These are phyloP conservation scores for Cucurbitaria berberidis DNA, from an alignment of 2,329 filamentous ascomycete genomes.

Conservation along the genomic window DNA sequence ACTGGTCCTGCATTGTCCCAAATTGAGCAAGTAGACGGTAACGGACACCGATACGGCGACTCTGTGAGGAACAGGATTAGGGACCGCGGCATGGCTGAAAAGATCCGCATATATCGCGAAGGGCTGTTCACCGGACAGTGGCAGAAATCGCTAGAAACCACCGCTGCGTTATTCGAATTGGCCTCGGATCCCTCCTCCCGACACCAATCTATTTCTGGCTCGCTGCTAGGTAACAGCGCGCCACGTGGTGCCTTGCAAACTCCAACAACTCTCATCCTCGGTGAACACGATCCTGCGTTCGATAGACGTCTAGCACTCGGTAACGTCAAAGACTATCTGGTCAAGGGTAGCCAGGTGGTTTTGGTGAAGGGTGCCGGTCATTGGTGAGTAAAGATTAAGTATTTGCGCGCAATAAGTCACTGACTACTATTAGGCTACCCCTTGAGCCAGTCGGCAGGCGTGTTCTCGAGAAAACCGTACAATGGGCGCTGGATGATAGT, in stretches of 20 bases:
- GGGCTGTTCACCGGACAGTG: constrained; percentile 54
- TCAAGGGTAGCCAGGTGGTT: constrained; percentile 57
- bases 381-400: constrained; percentile 43
- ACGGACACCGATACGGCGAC: constrained; percentile 46
- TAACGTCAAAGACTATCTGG: constrained; percentile 60
- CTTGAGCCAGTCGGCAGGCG: constrained; percentile 53
- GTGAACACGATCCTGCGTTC: constrained; percentile 59
- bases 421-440: constrained; percentile 35
- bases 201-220: constrained; percentile 30
- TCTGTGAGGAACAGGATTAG: constrained; percentile 50
- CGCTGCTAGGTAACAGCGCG: constrained; percentile 53
- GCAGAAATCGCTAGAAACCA: constrained; percentile 59
- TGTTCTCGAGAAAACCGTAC: constrained; percentile 50
- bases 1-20: constrained; percentile 59
- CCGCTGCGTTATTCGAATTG: constrained; percentile 56
- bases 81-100: constrained; percentile 57
- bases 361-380: constrained; percentile 59
- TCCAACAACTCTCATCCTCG: constrained; percentile 61
- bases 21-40: constrained; percentile 30
- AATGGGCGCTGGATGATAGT: constrained; percentile 39
- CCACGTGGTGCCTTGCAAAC: constrained; percentile 57
- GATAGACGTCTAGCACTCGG: constrained; percentile 57
- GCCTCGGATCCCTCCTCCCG: constrained; percentile 17
- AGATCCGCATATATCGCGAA: constrained; percentile 62
- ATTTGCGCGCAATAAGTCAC: not conserved